A percentile compares a stretch with the other conserved stretches of the same genome.
Evolutionary conservation across 1,139 yeast species (phyloP).

Genomic region (Geotrichum aggregatum): DNA sequence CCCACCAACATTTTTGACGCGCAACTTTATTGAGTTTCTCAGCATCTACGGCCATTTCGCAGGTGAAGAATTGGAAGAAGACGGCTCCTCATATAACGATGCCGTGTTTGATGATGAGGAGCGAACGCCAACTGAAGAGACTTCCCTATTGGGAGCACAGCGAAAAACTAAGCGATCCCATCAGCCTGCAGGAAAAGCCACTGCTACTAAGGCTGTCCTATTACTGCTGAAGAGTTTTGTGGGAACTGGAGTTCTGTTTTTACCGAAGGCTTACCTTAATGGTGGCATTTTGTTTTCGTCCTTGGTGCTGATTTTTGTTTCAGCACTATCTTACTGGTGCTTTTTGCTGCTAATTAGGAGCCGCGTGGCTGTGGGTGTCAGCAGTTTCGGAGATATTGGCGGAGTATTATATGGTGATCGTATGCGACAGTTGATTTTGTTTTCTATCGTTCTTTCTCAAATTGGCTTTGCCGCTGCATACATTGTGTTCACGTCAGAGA

Average conservation of each 20-base stretch:
- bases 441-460: constrained; percentile 81
- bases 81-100: constrained; percentile 42
- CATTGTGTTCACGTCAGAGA: constrained; percentile 88
- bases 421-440: constrained; percentile 65
- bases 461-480: constrained; percentile 96
- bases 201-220: constrained; percentile 64
- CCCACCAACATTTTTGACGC: constrained; percentile 65
- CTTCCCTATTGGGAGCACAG: constrained; percentile 24
- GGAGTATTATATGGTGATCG: constrained; percentile 63
- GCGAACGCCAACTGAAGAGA: constrained; percentile 31
- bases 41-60: constrained; percentile 94
- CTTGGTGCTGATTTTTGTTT: constrained; percentile 59
- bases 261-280: constrained; percentile 85
- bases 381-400: constrained; percentile 89
- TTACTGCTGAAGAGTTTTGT: constrained; percentile 82
- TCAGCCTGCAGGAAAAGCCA: constrained; percentile 43
- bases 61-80: constrained; percentile 85
- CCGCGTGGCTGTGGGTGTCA: constrained; percentile 56
- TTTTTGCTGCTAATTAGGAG: constrained; percentile 66
- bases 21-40: constrained; percentile 82
- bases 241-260: constrained; percentile 93
- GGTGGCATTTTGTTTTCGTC: constrained; percentile 83
- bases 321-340: constrained; percentile 79
- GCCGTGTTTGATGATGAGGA: constrained; percentile 33
- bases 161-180: constrained; percentile 9